Conservation (phyloP, 331 rosid genomes). For the Quercus tomentella region DNA sequence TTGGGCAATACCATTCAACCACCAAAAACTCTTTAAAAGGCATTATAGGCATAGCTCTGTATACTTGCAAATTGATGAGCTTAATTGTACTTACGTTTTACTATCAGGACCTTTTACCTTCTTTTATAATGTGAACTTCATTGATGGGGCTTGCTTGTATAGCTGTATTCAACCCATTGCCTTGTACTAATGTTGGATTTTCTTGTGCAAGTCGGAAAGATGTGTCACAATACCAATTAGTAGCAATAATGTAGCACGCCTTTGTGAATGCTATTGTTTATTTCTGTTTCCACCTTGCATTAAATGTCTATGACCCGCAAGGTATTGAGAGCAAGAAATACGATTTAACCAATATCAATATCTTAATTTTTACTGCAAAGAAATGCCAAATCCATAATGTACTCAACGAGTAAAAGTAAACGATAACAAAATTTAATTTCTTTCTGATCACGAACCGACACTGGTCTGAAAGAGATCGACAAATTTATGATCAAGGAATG, state of each 20-base stretch:
- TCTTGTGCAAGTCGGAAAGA: background rate
- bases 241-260: background rate
- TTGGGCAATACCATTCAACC: too few relatives aligned
- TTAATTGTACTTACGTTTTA: too few relatives aligned
- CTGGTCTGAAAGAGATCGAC: background rate
- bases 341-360: background rate
- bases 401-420: background rate
- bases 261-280: background rate
- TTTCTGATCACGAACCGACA: background rate
- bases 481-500: too few relatives aligned
- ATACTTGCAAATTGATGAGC: too few relatives aligned
- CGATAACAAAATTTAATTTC: background rate
- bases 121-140: background rate
- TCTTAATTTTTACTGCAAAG: background rate
- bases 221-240: background rate
- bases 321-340: too few relatives aligned
- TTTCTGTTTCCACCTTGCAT: background rate
- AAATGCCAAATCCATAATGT: background rate
- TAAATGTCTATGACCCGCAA: background rate
- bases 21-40: too few relatives aligned
- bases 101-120: too few relatives aligned
- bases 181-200: background rate
- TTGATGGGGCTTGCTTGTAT: background rate
- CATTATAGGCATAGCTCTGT: too few relatives aligned
- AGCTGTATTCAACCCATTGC: too few relatives aligned